Conservation (phyloP, 352 stramenopile species). For the Pythium oligandrum region DNA sequence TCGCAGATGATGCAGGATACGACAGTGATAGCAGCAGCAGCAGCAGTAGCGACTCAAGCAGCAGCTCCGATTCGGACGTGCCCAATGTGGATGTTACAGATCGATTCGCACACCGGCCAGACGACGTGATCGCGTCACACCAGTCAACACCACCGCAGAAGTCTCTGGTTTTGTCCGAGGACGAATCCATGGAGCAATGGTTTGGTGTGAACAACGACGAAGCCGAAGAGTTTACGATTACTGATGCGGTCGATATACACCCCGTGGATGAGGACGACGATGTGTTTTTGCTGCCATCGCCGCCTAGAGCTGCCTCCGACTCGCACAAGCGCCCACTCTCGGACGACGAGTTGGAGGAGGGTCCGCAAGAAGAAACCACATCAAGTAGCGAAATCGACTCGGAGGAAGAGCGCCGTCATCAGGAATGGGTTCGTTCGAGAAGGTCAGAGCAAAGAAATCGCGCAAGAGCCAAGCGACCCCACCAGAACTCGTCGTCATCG, state of each 20-base stretch:
- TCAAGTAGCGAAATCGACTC: conserved; percentile 13
- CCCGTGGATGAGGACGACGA: conserved; percentile 10
- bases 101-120: too few relatives aligned
- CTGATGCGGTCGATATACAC: background rate
- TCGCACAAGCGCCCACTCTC: conserved; percentile 15
- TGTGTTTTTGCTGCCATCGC: conserved; percentile 15
- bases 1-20: background rate
- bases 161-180: too few relatives aligned
- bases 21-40: conserved; percentile 19
- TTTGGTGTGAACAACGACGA: conserved; percentile 7
- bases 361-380: conserved; percentile 8
- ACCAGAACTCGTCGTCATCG: background rate
- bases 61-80: conserved; percentile 8
- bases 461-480: too few relatives aligned
- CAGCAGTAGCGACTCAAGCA: conserved; percentile 15
- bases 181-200: conserved; percentile 14
- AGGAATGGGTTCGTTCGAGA: background rate
- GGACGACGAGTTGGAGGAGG: background rate
- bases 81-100: too few relatives aligned
- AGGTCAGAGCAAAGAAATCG: too few relatives aligned
- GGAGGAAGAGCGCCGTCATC: conserved; percentile 7
- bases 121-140: too few relatives aligned
- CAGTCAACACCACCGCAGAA: too few relatives aligned
- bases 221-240: conserved; percentile 2
- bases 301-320: conserved; percentile 5